A percentile compares a stretch with the other conserved stretches of the same genome.
phyloP scores from a whole-genome alignment of 441 rosid species.

The Aquilaria agallochum region DNA sequence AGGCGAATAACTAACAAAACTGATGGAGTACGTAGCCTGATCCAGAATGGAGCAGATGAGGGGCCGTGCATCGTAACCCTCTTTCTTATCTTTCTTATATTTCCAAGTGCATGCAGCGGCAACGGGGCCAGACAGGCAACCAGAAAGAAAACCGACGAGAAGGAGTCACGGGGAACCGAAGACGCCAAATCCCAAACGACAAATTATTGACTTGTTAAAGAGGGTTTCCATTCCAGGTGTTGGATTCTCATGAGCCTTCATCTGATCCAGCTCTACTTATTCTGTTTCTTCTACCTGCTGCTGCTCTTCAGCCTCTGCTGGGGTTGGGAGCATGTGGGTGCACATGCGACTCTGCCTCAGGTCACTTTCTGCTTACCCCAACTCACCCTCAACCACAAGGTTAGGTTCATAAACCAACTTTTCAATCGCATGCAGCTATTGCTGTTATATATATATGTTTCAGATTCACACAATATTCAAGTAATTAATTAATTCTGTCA shows the following conservation, averaged over 20 bases:
- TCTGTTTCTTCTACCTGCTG: neutral
- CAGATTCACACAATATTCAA: too few relatives aligned
- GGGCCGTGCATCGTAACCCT: conserved; percentile 3
- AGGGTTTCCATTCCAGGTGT: neutral
- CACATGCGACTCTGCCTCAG: conserved; percentile 13
- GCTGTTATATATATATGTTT: neutral
- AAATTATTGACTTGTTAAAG: neutral
- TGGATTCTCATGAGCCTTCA: neutral
- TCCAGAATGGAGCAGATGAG: conserved; percentile 6
- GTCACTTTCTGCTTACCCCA: conserved; percentile 2
- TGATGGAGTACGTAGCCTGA: conserved; percentile 3
- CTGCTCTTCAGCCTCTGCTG: too few relatives aligned
- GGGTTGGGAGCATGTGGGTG: conserved; percentile 12
- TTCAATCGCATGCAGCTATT: too few relatives aligned
- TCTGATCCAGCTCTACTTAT: neutral
- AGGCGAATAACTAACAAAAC: neutral
- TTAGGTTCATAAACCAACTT: too few relatives aligned
- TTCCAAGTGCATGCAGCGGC: conserved; percentile 13
- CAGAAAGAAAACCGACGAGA: neutral
- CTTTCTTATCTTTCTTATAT: conserved; percentile 4
- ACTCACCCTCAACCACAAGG: too few relatives aligned
- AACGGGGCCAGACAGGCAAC: neutral
- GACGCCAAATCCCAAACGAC: neutral
- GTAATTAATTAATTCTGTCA: too few relatives aligned
- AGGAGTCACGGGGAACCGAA: conserved; percentile 17